Conservation (phyloP, 116 monocot species). For the Trichopus zeylanicus region DNA sequence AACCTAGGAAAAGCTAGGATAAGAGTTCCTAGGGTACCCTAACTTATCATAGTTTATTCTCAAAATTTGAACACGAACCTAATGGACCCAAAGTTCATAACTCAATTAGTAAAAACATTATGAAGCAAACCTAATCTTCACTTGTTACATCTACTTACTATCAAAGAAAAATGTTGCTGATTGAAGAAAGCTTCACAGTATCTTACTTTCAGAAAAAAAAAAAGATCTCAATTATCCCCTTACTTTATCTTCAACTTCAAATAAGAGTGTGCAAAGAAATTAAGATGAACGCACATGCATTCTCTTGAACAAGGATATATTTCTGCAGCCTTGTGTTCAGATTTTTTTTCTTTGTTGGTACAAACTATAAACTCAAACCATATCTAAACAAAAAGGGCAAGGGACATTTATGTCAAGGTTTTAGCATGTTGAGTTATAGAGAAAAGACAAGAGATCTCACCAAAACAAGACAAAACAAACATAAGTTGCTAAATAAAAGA, state of each 20-base stretch:
- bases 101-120: no score
- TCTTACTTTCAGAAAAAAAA: no score
- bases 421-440: not conserved
- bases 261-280: not conserved
- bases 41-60: no score
- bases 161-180: no score
- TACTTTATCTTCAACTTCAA: not conserved
- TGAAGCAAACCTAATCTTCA: no score
- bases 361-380: no score
- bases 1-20: no score
- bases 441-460: not conserved
- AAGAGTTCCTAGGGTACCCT: no score
- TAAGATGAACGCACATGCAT: not conserved
- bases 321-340: not conserved
- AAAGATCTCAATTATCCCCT: not conserved
- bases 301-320: not conserved
- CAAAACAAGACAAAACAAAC: not conserved
- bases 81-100: no score
- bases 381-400: not conserved
- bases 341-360: not conserved
- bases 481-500: not conserved
- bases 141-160: no score
- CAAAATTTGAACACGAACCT: no score
- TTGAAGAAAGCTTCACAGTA: no score
- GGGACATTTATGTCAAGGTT: not conserved